A percentile compares a stretch with the other conserved stretches of the same genome.
Conservation (phyloP, 345 rosid genomes). For the Citrus glauca region DNA sequence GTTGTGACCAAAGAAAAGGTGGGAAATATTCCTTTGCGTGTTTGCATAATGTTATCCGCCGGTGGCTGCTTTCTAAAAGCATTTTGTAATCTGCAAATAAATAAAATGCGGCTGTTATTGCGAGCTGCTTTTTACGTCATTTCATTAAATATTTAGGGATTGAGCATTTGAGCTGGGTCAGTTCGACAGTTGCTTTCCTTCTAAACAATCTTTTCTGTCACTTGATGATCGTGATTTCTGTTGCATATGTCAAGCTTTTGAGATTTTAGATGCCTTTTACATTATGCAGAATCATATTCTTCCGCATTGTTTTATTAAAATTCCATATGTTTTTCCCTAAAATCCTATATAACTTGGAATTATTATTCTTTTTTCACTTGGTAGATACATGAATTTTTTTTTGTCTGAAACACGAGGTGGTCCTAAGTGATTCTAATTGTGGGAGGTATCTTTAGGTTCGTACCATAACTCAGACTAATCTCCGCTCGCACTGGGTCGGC, state of each 20-base stretch:
- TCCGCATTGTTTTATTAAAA: background rate
- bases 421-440: fast-evolving
- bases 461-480: fast-evolving
- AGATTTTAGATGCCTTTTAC: constrained; percentile 8
- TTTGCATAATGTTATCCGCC: background rate
- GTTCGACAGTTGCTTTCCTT: background rate
- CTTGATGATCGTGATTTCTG: background rate
- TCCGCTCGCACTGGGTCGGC: fast-evolving
- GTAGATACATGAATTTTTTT: too few relatives aligned
- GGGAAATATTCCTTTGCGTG: constrained; percentile 14
- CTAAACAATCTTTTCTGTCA: background rate
- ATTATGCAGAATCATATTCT: constrained; percentile 6
- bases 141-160: too few relatives aligned
- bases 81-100: background rate
- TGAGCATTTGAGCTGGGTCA: background rate
- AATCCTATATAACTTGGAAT: background rate
- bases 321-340: background rate
- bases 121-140: background rate
- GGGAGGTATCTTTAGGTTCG: fast-evolving
- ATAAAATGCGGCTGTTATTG: too few relatives aligned
- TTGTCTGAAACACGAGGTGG: too few relatives aligned
- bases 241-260: background rate
- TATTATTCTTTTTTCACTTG: too few relatives aligned
- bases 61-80: constrained; percentile 13
- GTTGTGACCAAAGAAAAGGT: background rate